Conservation (phyloP, 228 moss, liverwort and hornwort species). For the Sphagnum magellanicum region DNA sequence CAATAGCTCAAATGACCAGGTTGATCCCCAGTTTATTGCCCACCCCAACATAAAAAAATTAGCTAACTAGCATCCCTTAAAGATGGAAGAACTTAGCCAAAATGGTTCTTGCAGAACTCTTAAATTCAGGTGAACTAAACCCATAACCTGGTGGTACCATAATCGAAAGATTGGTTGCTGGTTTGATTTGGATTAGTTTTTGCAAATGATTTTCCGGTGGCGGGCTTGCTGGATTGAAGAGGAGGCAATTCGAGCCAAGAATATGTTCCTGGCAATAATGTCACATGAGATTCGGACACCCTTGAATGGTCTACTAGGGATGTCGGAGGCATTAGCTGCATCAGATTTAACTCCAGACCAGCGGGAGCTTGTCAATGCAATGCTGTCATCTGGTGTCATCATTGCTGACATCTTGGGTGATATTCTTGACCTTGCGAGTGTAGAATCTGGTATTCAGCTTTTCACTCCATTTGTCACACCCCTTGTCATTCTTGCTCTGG, state of each 20-base stretch:
- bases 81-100: too few relatives aligned
- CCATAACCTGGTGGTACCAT: too few relatives aligned
- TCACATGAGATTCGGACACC: conserved; percentile 21
- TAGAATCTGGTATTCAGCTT: conserved; percentile 12
- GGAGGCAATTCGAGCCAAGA: conserved; percentile 18
- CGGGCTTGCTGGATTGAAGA: neutral
- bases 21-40: too few relatives aligned
- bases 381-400: conserved; percentile 18
- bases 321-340: conserved; percentile 12
- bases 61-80: too few relatives aligned
- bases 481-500: neutral
- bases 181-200: too few relatives aligned
- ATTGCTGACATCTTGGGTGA: conserved; percentile 15
- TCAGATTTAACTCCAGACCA: conserved; percentile 14
- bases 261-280: conserved; percentile 19
- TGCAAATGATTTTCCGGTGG: too few relatives aligned
- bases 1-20: too few relatives aligned
- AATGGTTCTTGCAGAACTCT: too few relatives aligned
- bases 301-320: conserved; percentile 15
- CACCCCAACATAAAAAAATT: too few relatives aligned
- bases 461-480: neutral
- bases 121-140: too few relatives aligned
- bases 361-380: conserved; percentile 14
- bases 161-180: too few relatives aligned
- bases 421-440: conserved; percentile 15